Base-by-base conservation (phyloP, 2,329 filamentous ascomycete genomes). In the Cladosporium sp. region DNA sequence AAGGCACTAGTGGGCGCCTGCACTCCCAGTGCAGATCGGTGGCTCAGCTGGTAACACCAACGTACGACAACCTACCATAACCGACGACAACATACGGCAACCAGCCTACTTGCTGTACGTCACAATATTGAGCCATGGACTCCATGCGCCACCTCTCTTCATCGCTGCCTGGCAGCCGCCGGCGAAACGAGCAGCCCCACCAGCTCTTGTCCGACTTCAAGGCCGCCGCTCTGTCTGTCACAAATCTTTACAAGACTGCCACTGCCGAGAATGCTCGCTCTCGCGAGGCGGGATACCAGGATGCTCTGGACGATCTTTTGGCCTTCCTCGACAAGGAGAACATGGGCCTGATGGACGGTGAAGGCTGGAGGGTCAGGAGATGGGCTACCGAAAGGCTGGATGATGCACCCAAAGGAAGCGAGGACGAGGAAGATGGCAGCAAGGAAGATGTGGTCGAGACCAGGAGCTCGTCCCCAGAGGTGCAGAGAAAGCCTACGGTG, bases 171-270 rank as follows among this genome's bases (percentile, higher is more conserved):
- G 73, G 74, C 59, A 78, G 78, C 36, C 65, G 67, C 24, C 63
- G 64, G 50, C 66, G 65, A 40, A 64, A 65, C 44, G 65, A 71
- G 17, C 61, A 66, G 24, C 58, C 73, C 67, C 44, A 67, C 61
- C 59, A 78, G 69, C 84, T 97, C 48, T 84, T 97, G 58, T 87
- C 93, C 66, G 87, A 90, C 58, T 99, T 99, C 81, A 94, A 91
- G 73, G 86, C 89, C 15, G 94, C 94, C 34, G 94, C 94, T 19
- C 81, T 97, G 34, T 96, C 91, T 5, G 92, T 97, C 56, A 97
- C 94, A 48, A 96, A 95, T 69, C 85, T 99, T 13, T 97, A 97
- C 78, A 97, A 96, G 75, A 92, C 87, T 37, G 93, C 93, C 3
- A 88, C 90, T 12, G 80, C 85, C 32, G 89, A 90, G 49, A 87